Conservation (phyloP, 805 yeast genomes). For the Zygotorulaspora sp. region DNA sequence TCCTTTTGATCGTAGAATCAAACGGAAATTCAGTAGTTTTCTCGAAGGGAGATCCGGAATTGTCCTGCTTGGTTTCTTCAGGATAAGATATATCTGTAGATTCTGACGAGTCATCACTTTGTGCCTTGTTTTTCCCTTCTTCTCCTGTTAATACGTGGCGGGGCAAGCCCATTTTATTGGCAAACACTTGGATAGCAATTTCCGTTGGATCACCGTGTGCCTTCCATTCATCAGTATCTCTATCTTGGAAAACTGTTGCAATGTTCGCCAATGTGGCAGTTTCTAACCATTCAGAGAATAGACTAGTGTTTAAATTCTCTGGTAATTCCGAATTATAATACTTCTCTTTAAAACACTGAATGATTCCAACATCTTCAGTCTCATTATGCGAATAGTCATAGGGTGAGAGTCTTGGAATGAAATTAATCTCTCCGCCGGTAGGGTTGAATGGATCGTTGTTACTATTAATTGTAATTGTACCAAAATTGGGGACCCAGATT, state of each 20-base stretch:
- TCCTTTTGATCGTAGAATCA: slow-evolving; percentile 77
- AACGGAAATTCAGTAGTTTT: slow-evolving; percentile 78
- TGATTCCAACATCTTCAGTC: slow-evolving; percentile 30
- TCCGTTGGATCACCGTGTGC: slow-evolving; percentile 90
- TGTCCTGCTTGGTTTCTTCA: slow-evolving; percentile 58
- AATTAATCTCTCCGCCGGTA: slow-evolving; percentile 84
- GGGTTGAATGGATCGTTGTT: slow-evolving; percentile 84
- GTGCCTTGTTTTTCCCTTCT: slow-evolving; percentile 21
- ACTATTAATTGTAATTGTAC: slow-evolving; percentile 56
- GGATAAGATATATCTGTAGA: slow-evolving; percentile 25
- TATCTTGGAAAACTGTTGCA: slow-evolving; percentile 56
- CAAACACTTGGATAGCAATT: slow-evolving; percentile 78
- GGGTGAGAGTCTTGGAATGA: slow-evolving; percentile 65
- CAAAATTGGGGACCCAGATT: slow-evolving; percentile 76
- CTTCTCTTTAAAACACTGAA: slow-evolving; percentile 22
- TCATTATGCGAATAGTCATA: slow-evolving; percentile 30
- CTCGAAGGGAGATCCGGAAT: slow-evolving; percentile 36
- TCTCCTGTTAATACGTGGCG: slow-evolving; percentile 44
- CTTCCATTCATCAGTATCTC: slow-evolving; percentile 51
- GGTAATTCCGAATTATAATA: slow-evolving; percentile 19
- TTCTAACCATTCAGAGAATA: slow-evolving; percentile 49
- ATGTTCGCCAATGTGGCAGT: slow-evolving; percentile 77
- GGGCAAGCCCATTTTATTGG: slow-evolving; percentile 50
- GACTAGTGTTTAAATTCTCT: slow-evolving; percentile 14
- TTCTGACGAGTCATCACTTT: slow-evolving; percentile 7